phyloP scores from a whole-genome alignment of 2,329 filamentous ascomycete genomes.

The Metarhizium anisopliae region DNA sequence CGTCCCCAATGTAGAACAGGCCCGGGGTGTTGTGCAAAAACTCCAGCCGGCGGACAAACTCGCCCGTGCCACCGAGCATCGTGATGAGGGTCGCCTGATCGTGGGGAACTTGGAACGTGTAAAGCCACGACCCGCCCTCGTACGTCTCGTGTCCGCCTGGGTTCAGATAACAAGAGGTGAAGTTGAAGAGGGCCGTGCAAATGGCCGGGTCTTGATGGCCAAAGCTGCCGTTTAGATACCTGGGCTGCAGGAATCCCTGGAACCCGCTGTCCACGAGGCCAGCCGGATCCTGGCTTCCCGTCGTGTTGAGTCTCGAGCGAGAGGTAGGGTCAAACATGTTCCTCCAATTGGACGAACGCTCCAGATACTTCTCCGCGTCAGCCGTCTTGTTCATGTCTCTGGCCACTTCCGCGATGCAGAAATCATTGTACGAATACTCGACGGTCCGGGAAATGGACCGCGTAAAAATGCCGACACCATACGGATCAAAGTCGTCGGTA shows the following conservation, averaged over 20 bases:
- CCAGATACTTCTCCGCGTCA: constrained; percentile 50
- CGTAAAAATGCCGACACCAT: constrained; percentile 55
- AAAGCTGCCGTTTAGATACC: constrained; percentile 56
- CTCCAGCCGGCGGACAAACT: constrained; percentile 50
- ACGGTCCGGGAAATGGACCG: constrained; percentile 65
- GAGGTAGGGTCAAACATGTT: constrained; percentile 47
- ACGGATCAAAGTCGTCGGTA: constrained; percentile 54
- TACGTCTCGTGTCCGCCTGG: constrained; percentile 41
- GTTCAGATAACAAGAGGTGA: constrained; percentile 27
- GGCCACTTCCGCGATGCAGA: constrained; percentile 57
- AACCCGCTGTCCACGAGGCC: constrained; percentile 5
- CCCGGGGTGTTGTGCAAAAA: constrained; percentile 55
- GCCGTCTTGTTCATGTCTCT: constrained; percentile 41
- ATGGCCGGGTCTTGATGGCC: constrained; percentile 52
- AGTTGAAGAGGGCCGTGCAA: constrained; percentile 32
- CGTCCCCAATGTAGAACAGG: constrained; percentile 60
- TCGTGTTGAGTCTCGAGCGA: constrained; percentile 11
- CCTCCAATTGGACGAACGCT: constrained; percentile 57
- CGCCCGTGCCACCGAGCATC: constrained; percentile 46
- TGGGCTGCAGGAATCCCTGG: constrained; percentile 61
- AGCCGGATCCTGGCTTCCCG: background rate
- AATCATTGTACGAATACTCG: constrained; percentile 76
- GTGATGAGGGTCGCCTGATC: constrained; percentile 39
- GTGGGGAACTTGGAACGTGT: constrained; percentile 51
- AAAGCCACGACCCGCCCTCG: constrained; percentile 63